Percentiles rank a stretch among this genome's conserved stretches.
Evolutionary conservation across 306 rosid genomes (phyloP).

Genomic region (Prunus fruticosa): DNA sequence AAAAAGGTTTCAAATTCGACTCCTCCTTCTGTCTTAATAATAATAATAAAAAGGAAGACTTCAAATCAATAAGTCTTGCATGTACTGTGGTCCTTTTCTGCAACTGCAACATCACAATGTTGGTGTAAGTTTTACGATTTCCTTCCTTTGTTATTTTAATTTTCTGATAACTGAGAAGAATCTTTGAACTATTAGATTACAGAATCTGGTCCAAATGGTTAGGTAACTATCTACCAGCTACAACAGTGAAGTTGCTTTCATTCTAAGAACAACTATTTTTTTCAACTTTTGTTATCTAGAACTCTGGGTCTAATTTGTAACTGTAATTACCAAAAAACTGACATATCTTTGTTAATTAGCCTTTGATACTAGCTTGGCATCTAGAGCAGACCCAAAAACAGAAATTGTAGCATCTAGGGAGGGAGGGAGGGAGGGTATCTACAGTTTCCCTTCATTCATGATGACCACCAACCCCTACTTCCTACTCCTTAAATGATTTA

Average conservation of each 20-base stretch:
- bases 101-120: too few species aligned
- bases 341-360: not conserved
- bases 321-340: not conserved
- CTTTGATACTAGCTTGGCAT: not conserved
- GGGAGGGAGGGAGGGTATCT: too few species aligned
- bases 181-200: slow-evolving; percentile 14
- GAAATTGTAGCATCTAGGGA: too few species aligned
- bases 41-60: too few species aligned
- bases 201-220: slow-evolving; percentile 32
- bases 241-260: not conserved
- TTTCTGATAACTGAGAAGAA: not conserved
- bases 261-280: not conserved
- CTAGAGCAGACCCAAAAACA: not conserved
- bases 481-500: slow-evolving; percentile 27
- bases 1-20: too few species aligned
- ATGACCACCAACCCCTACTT: slow-evolving; percentile 15
- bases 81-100: too few species aligned
- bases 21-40: too few species aligned
- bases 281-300: not conserved
- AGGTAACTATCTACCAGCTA: slow-evolving; percentile 23
- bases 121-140: too few species aligned
- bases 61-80: too few species aligned
- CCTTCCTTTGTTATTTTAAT: not conserved
- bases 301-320: slow-evolving; percentile 11
- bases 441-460: not conserved